These are phyloP conservation scores for Sporothrix variecibatus DNA, from an alignment of 2,329 filamentous ascomycete species.

Conservation along the genomic window DNA sequence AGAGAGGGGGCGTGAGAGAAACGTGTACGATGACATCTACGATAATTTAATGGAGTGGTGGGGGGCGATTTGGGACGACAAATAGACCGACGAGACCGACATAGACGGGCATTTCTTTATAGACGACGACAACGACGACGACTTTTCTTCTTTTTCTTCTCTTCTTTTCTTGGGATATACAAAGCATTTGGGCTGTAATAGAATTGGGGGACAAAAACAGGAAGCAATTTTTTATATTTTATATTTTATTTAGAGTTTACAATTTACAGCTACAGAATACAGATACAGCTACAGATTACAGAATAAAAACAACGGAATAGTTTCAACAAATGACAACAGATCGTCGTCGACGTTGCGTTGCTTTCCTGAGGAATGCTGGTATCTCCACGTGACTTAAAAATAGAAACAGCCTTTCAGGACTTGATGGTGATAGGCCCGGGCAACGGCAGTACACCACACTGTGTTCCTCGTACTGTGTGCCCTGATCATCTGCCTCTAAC, in stretches of 20 bases:
- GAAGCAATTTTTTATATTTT: background rate
- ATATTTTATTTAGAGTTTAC: background rate
- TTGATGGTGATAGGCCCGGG: background rate
- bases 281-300: background rate
- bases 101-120: constrained; percentile 7
- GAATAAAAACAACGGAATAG: background rate
- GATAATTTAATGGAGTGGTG: background rate
- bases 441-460: background rate
- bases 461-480: background rate
- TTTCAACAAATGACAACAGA: background rate
- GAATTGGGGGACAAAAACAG: background rate
- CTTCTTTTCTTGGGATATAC: background rate
- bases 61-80: background rate
- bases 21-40: background rate
- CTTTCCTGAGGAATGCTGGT: background rate
- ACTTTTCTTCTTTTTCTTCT: background rate
- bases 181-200: background rate
- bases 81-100: background rate
- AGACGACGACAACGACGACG: constrained; percentile 15
- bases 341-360: background rate
- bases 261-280: background rate
- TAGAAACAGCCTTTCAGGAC: background rate
- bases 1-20: background rate
- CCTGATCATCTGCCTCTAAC: constrained; percentile 5
- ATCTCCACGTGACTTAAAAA: constrained; percentile 10